Percentiles rank a stretch among this genome's conserved stretches.
Evolutionary conservation across 345 rosid genomes (phyloP).

Genomic region (Euphorbia peplus): DNA sequence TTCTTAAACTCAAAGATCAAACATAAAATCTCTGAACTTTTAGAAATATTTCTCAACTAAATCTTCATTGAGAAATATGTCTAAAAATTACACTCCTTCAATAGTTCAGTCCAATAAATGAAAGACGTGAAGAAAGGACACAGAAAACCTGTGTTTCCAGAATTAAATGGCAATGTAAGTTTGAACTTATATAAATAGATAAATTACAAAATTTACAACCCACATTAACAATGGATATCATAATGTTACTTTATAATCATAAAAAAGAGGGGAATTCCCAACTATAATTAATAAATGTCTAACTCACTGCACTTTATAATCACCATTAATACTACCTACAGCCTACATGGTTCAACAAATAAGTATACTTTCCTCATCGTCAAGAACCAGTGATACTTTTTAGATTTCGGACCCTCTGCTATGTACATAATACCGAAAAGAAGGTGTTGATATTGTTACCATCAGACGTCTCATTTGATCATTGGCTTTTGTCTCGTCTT

Average conservation of each 20-base stretch:
- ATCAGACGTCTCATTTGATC: constrained; percentile 1
- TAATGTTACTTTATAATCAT: neutral
- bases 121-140: too few species aligned
- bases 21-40: too few species aligned
- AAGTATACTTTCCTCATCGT: neutral
- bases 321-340: too few species aligned
- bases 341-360: neutral
- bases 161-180: too few species aligned
- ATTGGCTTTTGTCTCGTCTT: constrained; percentile 56
- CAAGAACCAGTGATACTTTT: neutral
- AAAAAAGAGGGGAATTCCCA: neutral
- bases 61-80: too few species aligned
- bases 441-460: neutral
- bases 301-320: neutral
- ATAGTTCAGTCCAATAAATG: too few species aligned
- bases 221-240: neutral
- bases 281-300: neutral
- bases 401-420: neutral
- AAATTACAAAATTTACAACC: neutral
- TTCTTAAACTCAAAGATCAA: too few species aligned
- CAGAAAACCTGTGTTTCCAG: too few species aligned
- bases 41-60: too few species aligned
- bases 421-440: neutral
- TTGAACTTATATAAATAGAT: too few species aligned
- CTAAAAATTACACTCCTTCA: too few species aligned